A percentile compares a stretch with the other conserved stretches of the same genome.
phyloP scores from a whole-genome alignment of 345 rosid genomes.

The Eucalyptus regnans region DNA sequence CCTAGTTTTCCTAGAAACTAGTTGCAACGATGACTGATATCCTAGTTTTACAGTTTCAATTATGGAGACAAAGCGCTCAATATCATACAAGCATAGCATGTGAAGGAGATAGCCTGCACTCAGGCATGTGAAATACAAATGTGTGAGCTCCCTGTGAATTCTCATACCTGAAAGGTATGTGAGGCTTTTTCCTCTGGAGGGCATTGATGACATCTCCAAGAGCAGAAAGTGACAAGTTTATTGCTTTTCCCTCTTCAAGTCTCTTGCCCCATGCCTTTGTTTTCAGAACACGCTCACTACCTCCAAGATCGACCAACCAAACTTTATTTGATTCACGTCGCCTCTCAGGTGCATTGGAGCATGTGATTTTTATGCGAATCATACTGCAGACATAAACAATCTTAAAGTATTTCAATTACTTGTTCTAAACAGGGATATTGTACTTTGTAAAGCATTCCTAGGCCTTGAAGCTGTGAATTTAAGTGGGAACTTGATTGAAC shows the following conservation, averaged over 20 bases:
- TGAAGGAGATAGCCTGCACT: not conserved
- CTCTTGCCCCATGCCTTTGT: constrained; percentile 75
- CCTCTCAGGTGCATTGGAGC: constrained; percentile 52
- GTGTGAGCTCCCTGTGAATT: not conserved
- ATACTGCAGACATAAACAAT: constrained; percentile 24
- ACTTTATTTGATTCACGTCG: constrained; percentile 49
- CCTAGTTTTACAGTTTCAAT: not conserved
- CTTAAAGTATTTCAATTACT: not conserved
- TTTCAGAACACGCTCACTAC: constrained; percentile 82
- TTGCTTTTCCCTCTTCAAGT: constrained; percentile 88
- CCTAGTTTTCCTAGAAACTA: not conserved
- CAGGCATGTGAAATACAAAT: not conserved
- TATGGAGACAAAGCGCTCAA: not conserved
- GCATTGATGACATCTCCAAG: constrained; percentile 72
- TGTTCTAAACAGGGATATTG: not conserved
- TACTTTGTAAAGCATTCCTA: not conserved
- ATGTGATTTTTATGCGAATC: constrained; percentile 51
- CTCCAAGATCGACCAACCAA: constrained; percentile 80
- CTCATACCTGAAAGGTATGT: constrained; percentile 63
- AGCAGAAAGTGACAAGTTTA: constrained; percentile 74
- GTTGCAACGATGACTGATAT: not conserved
- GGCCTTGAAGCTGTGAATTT: not conserved
- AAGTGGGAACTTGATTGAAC: not conserved
- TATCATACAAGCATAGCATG: not conserved
- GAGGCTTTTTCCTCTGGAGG: constrained; percentile 55